Evolutionary conservation across 2,329 filamentous ascomycete genomes (phyloP).

Genomic region (Pseudogymnoascus pannorum): DNA sequence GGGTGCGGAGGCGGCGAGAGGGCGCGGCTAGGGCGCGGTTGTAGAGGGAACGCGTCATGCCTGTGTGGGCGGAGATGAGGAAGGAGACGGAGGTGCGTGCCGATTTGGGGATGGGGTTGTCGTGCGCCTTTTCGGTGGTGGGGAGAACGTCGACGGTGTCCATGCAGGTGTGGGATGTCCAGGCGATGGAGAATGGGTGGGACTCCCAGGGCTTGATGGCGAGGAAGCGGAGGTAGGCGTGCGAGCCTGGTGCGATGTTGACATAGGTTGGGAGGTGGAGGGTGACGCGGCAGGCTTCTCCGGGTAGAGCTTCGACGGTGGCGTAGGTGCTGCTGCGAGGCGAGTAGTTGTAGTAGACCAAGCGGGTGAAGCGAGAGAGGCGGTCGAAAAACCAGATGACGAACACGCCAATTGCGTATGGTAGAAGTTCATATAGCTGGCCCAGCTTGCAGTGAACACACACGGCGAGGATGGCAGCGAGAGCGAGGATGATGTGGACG

Average conservation of each 20-base stretch:
- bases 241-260: conserved; percentile 61
- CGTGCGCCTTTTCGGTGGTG: conserved; percentile 32
- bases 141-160: conserved; percentile 31
- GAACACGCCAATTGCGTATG: conserved; percentile 62
- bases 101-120: conserved; percentile 14
- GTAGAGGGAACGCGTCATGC: conserved; percentile 79
- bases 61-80: conserved; percentile 78
- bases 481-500: conserved; percentile 69
- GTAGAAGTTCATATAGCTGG: conserved; percentile 54
- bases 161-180: conserved; percentile 52
- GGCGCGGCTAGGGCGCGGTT: conserved; percentile 48
- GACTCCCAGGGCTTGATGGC: conserved; percentile 61
- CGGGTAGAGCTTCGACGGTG: conserved; percentile 59
- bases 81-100: conserved; percentile 54
- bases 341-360: conserved; percentile 58
- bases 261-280: conserved; percentile 61
- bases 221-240: conserved; percentile 67
- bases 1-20: conserved; percentile 33
- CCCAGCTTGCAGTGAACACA: conserved; percentile 72
- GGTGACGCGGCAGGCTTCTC: conserved; percentile 63
- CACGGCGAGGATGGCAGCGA: conserved; percentile 60
- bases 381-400: conserved; percentile 73
- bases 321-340: conserved; percentile 52
- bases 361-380: conserved; percentile 51
- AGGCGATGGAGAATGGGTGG: conserved; percentile 73